phyloP scores from a whole-genome alignment of 2,329 filamentous ascomycete species.

The Blastomyces percursus region DNA sequence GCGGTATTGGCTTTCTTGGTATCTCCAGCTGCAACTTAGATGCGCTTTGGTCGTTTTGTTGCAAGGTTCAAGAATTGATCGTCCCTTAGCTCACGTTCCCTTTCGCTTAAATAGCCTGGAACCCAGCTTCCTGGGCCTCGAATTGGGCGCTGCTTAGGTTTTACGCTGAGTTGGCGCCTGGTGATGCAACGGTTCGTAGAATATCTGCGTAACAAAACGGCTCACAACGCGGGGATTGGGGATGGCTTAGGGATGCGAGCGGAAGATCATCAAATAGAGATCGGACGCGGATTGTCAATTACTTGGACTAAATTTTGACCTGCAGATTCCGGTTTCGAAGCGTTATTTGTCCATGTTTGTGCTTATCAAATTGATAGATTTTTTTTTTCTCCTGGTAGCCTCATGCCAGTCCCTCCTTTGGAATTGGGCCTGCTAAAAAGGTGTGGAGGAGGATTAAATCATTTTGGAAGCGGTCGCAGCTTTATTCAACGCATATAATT shows the following conservation, averaged over 20 bases:
- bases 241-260: background rate
- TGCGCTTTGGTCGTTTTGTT: background rate
- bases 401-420: background rate
- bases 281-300: background rate
- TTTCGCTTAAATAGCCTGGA: background rate
- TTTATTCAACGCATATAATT: background rate
- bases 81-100: background rate
- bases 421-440: background rate
- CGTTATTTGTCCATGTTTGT: background rate
- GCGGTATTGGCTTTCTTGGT: background rate
- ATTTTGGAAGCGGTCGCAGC: too few relatives aligned
- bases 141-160: background rate
- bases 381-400: background rate
- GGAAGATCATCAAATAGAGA: constrained; percentile 3
- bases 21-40: background rate
- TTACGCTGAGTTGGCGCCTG: background rate
- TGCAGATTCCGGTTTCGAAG: background rate
- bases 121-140: background rate
- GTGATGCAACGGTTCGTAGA: background rate
- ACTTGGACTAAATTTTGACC: background rate
- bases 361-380: background rate
- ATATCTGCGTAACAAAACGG: background rate
- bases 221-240: background rate
- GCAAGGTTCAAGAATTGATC: background rate
- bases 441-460: background rate